These are phyloP conservation scores for Gentiana macrophylla DNA, from an alignment of 257 asterid genomes.

Conservation along the genomic window DNA sequence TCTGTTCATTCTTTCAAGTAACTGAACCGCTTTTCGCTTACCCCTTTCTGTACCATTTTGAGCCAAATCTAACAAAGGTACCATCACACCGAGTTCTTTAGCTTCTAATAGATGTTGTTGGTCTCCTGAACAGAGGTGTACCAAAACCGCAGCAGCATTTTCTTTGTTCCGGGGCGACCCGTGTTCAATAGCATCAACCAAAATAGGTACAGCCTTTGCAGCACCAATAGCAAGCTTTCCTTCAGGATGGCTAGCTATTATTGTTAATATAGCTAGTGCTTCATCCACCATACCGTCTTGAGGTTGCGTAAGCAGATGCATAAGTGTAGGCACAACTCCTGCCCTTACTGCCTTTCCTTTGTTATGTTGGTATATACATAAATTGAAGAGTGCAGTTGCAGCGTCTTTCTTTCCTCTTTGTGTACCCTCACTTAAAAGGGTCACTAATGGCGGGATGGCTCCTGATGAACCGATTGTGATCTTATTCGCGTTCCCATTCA, in stretches of 20 bases:
- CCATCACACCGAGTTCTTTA: conserved; percentile 73
- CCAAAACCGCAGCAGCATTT: conserved; percentile 82
- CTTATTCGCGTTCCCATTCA: conserved; percentile 57
- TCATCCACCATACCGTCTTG: conserved; percentile 86
- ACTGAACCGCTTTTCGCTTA: conserved; percentile 62
- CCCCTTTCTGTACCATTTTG: conserved; percentile 92
- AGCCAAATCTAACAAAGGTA: conserved; percentile 47
- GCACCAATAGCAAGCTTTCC: conserved; percentile 79
- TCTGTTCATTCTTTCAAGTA: conserved; percentile 81
- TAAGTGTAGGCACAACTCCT: conserved; percentile 71
- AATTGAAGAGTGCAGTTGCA: conserved; percentile 84
- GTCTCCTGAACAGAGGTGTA: conserved; percentile 78
- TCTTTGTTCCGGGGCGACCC: conserved; percentile 89
- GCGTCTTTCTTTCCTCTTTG: conserved; percentile 92
- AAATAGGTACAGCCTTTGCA: conserved; percentile 70
- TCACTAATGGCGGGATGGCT: conserved; percentile 78
- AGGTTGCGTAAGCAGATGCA: conserved; percentile 72
- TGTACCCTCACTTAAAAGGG: conserved; percentile 66
- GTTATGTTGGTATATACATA: conserved; percentile 93
- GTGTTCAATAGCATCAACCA: conserved; percentile 53
- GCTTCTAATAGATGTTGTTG: conserved; percentile 52
- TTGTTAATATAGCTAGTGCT: conserved; percentile 81
- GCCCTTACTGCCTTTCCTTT: conserved; percentile 93
- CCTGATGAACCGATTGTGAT: conserved; percentile 77
- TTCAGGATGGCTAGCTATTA: conserved; percentile 72